Conservation (phyloP, 305 asterid genomes). For the Fraxinus baroniana region DNA sequence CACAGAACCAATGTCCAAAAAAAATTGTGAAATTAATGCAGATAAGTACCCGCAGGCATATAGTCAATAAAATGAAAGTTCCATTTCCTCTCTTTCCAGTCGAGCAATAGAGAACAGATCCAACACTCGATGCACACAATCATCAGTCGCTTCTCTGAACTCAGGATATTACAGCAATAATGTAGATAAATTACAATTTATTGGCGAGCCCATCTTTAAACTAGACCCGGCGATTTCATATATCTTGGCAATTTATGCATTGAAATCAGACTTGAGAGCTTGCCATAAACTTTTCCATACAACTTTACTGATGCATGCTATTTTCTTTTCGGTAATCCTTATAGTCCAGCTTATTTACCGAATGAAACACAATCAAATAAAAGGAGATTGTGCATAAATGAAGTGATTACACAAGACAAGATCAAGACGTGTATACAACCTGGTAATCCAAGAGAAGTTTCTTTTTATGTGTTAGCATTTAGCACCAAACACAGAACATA, state of each 20-base stretch:
- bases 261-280: conserved; percentile 10
- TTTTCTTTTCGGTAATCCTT: background rate
- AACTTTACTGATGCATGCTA: background rate
- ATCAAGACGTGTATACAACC: background rate
- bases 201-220: background rate
- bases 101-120: conserved; percentile 13
- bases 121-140: background rate
- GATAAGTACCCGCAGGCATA: conserved; percentile 71
- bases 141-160: background rate
- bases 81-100: conserved; percentile 1
- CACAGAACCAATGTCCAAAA: conserved; percentile 95
- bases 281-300: background rate
- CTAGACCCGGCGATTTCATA: background rate
- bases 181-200: background rate
- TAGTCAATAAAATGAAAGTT: conserved; percentile 17
- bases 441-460: background rate
- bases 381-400: background rate
- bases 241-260: background rate
- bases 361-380: background rate
- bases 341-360: background rate
- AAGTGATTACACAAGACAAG: background rate
- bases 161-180: background rate
- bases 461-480: background rate
- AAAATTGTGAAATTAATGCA: conserved; percentile 91
- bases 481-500: background rate